Conservation (phyloP, 2,329 filamentous ascomycete genomes). For the Leptographium wingfieldii region DNA sequence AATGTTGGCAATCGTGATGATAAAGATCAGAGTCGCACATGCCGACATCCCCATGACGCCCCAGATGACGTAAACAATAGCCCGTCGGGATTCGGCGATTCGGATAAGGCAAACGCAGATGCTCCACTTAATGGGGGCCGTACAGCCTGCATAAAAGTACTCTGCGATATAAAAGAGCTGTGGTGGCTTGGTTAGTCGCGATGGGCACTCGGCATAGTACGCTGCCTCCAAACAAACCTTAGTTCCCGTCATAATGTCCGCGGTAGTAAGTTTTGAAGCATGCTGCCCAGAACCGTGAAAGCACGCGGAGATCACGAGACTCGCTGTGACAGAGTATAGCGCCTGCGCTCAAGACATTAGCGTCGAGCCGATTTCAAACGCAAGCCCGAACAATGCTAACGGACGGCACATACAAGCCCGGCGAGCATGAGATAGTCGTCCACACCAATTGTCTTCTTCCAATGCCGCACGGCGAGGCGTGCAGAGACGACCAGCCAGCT, state of each 20-base stretch:
- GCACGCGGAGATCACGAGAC: not conserved
- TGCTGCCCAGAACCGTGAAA: not conserved
- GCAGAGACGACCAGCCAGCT: not conserved
- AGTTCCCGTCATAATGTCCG: not conserved
- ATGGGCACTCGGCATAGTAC: not conserved
- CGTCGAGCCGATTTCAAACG: not conserved
- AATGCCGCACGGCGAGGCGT: not conserved
- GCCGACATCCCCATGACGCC: not conserved
- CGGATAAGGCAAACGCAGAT: not conserved
- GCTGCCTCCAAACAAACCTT: not conserved
- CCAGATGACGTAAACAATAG: not conserved
- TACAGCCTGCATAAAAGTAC: slow-evolving; percentile 1
- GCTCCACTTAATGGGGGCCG: slow-evolving; percentile 1
- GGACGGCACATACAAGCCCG: not conserved
- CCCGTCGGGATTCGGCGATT: not conserved
- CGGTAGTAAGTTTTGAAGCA: not conserved
- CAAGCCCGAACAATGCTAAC: not conserved
- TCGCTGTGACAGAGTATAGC: not conserved
- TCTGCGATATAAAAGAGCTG: not conserved
- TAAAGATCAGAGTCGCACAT: not conserved
- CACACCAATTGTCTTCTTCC: not conserved
- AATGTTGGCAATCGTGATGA: slow-evolving; percentile 2
- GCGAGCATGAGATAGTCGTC: not conserved
- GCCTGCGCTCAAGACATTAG: not conserved
- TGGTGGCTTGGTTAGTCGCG: not conserved